Percentiles rank a stretch among this genome's conserved stretches.
Evolutionary conservation across 139 green algal genomes (phyloP).

Genomic region (Coelastrella sp.): DNA sequence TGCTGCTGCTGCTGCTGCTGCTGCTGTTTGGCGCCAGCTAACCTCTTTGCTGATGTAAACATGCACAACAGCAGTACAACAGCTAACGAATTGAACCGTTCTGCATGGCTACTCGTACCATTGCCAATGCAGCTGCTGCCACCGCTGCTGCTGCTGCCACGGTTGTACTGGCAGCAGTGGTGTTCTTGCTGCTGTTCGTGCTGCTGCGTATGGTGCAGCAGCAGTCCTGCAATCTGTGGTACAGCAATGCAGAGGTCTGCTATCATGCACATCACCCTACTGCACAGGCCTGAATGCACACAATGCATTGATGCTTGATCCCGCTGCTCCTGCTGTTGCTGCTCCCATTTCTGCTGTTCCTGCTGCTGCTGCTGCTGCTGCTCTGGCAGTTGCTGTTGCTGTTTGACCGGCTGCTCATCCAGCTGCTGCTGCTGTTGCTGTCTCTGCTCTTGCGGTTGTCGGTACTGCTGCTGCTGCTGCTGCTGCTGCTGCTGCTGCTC

Average conservation of each 20-base stretch:
- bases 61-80: conserved; percentile 15
- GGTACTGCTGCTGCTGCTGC: conserved; percentile 10
- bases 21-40: not conserved
- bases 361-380: conserved; percentile 4
- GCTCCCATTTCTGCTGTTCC: conserved; percentile 18
- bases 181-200: not conserved
- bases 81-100: not conserved
- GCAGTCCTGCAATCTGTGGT: not conserved
- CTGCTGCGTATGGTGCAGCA: conserved; percentile 22
- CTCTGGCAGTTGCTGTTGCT: conserved; percentile 2
- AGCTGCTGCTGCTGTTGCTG: conserved; percentile 4
- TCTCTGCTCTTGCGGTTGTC: not conserved
- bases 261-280: not conserved
- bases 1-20: not conserved
- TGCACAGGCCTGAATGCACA: not conserved
- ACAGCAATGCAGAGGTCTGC: not conserved
- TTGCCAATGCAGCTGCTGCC: not conserved
- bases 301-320: no score
- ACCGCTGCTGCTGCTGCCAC: not conserved
- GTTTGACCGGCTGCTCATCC: not conserved
- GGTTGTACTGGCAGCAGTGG: not conserved
- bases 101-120: not conserved
- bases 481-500: conserved; percentile 39
- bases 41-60: not conserved
- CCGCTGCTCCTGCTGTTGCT: conserved; percentile 28